Conservation (phyloP, 305 asterid genomes). For the Plantago coronopus region DNA sequence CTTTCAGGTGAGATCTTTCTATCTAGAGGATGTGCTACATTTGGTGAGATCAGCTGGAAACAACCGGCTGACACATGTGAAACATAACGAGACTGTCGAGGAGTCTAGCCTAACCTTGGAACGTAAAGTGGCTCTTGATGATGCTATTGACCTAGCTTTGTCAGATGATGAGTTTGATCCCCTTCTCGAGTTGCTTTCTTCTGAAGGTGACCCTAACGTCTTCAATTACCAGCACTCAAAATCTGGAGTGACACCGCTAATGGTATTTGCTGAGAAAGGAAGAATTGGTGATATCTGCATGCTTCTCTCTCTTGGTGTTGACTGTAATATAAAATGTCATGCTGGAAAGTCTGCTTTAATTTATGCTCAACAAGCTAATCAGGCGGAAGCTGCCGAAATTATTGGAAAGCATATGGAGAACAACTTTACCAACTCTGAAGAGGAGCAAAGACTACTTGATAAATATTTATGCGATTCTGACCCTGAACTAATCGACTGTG, state of each 20-base stretch:
- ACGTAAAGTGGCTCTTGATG: constrained; percentile 63
- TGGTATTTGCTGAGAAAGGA: constrained; percentile 87
- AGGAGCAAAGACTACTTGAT: constrained; percentile 61
- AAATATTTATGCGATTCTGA: constrained; percentile 62
- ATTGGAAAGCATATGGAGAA: constrained; percentile 54
- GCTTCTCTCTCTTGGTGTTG: constrained; percentile 84
- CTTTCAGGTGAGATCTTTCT: constrained; percentile 63
- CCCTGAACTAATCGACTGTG: constrained; percentile 68
- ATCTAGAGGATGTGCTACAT: constrained; percentile 83
- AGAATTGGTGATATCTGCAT: constrained; percentile 69
- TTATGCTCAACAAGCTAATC: constrained; percentile 61
- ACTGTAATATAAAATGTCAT: constrained; percentile 48
- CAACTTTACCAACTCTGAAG: constrained; percentile 34
- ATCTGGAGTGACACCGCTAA: constrained; percentile 79
- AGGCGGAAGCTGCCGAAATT: constrained; percentile 59
- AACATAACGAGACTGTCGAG: constrained; percentile 29
- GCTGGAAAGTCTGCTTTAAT: constrained; percentile 70
- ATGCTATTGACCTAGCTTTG: constrained; percentile 71
- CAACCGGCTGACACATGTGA: constrained; percentile 26
- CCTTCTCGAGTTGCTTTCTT: constrained; percentile 67
- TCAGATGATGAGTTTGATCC: constrained; percentile 63
- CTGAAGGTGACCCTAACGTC: constrained; percentile 46
- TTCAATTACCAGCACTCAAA: constrained; percentile 69
- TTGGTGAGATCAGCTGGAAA: constrained; percentile 44
- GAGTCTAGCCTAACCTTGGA: constrained; percentile 52